Evolutionary conservation across 2,329 filamentous ascomycete species (phyloP).

Genomic region (Pleomassaria siparia): DNA sequence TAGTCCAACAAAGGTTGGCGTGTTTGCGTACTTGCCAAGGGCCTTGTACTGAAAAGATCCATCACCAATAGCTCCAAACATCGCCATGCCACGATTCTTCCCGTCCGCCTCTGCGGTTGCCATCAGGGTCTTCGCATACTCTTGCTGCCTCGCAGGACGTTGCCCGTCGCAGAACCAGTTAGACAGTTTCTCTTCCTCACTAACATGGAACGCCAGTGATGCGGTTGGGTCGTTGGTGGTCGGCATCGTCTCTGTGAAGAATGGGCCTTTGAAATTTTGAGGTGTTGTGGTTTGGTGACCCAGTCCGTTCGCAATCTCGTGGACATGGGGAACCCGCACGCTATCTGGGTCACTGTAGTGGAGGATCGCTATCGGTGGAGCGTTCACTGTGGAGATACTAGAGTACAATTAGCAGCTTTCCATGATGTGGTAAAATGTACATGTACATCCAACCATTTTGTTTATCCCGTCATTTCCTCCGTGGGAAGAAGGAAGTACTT

Average conservation of each 20-base stretch:
- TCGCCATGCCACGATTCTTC: slow-evolving; percentile 4
- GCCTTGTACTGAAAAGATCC: not conserved
- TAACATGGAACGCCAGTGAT: slow-evolving; percentile 21
- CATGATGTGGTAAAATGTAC: no score
- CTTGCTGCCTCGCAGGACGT: slow-evolving; percentile 27
- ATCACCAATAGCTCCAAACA: slow-evolving; percentile 18
- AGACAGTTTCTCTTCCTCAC: slow-evolving; percentile 40
- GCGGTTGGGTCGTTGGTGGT: slow-evolving; percentile 29
- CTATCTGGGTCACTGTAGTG: slow-evolving; percentile 33
- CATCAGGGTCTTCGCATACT: slow-evolving; percentile 26
- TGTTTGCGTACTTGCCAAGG: slow-evolving; percentile 24
- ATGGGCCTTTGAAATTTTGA: slow-evolving; percentile 41
- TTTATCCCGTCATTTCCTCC: no score
- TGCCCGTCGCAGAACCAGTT: slow-evolving; percentile 45
- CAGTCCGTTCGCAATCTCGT: slow-evolving; percentile 28
- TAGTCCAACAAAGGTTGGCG: slow-evolving; percentile 44
- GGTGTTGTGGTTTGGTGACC: slow-evolving; percentile 28
- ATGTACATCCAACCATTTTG: no score
- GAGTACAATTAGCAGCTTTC: no score
- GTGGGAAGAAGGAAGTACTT: no score
- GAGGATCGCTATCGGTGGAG: slow-evolving; percentile 12
- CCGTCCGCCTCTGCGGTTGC: slow-evolving; percentile 15
- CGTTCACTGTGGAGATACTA: slow-evolving; percentile 11
- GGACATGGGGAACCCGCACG: slow-evolving; percentile 11
- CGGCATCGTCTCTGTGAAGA: slow-evolving; percentile 37